These are phyloP conservation scores for Cicer yamashitae DNA, from an alignment of 306 rosid genomes.

Conservation along the genomic window DNA sequence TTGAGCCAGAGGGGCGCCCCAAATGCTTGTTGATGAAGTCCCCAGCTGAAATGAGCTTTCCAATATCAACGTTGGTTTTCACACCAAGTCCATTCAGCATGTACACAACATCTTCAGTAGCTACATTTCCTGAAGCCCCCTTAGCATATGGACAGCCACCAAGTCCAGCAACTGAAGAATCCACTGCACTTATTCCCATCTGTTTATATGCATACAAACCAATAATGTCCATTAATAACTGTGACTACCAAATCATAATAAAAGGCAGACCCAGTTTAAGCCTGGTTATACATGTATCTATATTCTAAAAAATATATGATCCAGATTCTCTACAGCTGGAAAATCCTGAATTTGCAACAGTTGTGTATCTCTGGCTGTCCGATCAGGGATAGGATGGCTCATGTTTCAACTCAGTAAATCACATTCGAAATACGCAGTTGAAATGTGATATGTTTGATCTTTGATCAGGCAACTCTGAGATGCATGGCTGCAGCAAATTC, in stretches of 20 bases:
- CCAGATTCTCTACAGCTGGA: not conserved
- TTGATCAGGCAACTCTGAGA: slow-evolving; percentile 3
- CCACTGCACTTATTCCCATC: slow-evolving; percentile 62
- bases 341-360: slow-evolving; percentile 1
- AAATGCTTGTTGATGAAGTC: slow-evolving; percentile 80
- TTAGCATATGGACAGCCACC: slow-evolving; percentile 55
- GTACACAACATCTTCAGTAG: slow-evolving; percentile 95
- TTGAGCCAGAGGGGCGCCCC: slow-evolving; percentile 75
- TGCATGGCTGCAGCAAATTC: not conserved
- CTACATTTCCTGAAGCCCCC: slow-evolving; percentile 66
- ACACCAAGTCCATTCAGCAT: slow-evolving; percentile 87
- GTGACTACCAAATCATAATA: slow-evolving; percentile 24
- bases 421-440: not conserved
- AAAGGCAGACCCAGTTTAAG: not conserved
- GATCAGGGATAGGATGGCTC: not conserved
- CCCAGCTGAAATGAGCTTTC: slow-evolving; percentile 76
- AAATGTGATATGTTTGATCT: not conserved
- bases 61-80: slow-evolving; percentile 74
- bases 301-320: not conserved
- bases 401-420: not conserved
- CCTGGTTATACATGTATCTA: not conserved
- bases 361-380: not conserved
- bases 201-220: slow-evolving; percentile 43
- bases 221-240: slow-evolving; percentile 44
- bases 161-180: slow-evolving; percentile 52